Evolutionary conservation across 148 eudicot genomes (phyloP), one percentile per base, ranked within the genome.

Genomic region (Spergularia marina): DNA sequence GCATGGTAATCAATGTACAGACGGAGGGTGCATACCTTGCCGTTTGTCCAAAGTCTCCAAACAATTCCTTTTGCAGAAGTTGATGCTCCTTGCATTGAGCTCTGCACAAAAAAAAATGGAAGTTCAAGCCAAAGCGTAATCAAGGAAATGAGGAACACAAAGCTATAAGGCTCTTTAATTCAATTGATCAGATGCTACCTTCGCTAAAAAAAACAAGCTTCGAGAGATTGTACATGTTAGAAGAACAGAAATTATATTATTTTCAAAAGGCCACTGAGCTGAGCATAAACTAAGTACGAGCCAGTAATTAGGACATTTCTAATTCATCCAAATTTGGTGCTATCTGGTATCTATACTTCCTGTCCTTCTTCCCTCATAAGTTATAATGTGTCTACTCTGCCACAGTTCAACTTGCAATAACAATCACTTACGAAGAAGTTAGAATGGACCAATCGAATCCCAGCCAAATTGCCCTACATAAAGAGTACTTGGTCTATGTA

Each of bases 41-140:
- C 59, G 40, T 76, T 36, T 67, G 74, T 40, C 51, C 65, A 11
- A 67, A 70, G 16, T 65, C 36, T 61, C 55, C 68, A 44, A 59
- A n/a, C 41, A 49, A 40, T 59, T 58, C 53, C 36, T 61, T 47
- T 47, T 21, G 69, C 64, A 71, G 25, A 11, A 60, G 15, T 47
- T 68, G 60, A 44, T 53, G 41, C 71, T 18, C n/a, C 73, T 60
- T 73, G 65, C 56, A 60, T 62, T 62, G 55, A 60, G 51, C 34
- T 70, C 83, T 81, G 77, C 80, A 53, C 20, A 59, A 73, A 30
- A 59, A 73, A 30, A 49, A 56, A 51, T 20, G 18, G 36, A 66
- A 16, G 40, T 13, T 7, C 17, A 52, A 53, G 23, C 12, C 58
- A 25, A 53, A 52, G 72, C 71, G 49, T 20, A 68, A 49, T 4